Base-by-base conservation (phyloP, 495 filamentous ascomycete genomes). In the Penicillium dipodomyicola region DNA sequence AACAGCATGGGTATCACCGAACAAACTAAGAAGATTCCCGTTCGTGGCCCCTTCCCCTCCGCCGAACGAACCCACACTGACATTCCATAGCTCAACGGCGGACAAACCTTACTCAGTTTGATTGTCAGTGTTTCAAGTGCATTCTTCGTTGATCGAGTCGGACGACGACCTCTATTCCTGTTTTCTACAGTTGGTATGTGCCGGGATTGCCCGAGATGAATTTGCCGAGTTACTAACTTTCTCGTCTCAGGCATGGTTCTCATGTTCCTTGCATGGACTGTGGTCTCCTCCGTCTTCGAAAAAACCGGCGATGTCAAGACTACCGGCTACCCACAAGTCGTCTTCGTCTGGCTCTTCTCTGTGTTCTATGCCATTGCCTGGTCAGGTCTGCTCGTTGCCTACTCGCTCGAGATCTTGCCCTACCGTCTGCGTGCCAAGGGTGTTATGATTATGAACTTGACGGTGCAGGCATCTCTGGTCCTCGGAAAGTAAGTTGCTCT, bases 401-500 rank as follows among this genome's bases (percentile, higher is more conserved):
- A 84, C 58, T 73, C 80, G 2, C 73, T 85, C 29, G 86, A 88
- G 70, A 80, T 88, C 19, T 68, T 86, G 14, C 84, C 84, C 0
- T 89, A 83, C 71, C 78, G 82, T 46, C 73, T 88, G 44, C 80
- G 84, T 7, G 83, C 84, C 27, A 89, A 87, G 73, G 84, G 84
- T 48, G 80, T 87, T 70, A 83, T 86, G 77, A 74, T 83, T 46
- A 81, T 81, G 78, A 82, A 82, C 58, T 71, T 86, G 53, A 82
- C 78, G 4, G 77, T 84, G 23, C 81, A 86, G 67, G 80, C 78
- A 32, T 68, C 80, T 33, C 69, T 85, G 32, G 80, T 80, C 11
- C 69, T 84, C 37, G 74, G 75, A 61, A 75, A 76, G 76, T 80
- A 65, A 35, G 82, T 79, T 19, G 3, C 27, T 23, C 17, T 19